Conservation (phyloP, 2,329 filamentous ascomycete genomes). For the Xylaria arbuscula region DNA sequence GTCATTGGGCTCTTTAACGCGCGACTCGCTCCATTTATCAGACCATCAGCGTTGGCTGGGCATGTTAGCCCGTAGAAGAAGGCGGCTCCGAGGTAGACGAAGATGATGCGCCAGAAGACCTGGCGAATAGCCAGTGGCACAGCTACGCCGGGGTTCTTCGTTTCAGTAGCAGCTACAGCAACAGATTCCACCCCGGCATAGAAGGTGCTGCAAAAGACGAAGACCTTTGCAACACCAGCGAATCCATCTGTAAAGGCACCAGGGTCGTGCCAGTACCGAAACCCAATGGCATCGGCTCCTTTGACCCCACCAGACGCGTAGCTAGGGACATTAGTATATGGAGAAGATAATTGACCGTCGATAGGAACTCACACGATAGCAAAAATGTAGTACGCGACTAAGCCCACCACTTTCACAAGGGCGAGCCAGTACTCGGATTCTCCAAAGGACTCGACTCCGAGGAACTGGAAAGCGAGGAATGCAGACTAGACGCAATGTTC, state of each 20-base stretch:
- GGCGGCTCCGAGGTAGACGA: slow-evolving; percentile 75
- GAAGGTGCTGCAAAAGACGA: slow-evolving; percentile 76
- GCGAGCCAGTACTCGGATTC: slow-evolving; percentile 86
- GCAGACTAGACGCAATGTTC: slow-evolving; percentile 52
- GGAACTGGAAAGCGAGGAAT: slow-evolving; percentile 74
- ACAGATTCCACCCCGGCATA: slow-evolving; percentile 73
- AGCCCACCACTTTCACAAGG: slow-evolving; percentile 74
- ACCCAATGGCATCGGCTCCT: slow-evolving; percentile 72
- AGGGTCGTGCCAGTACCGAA: slow-evolving; percentile 77
- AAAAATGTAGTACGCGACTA: slow-evolving; percentile 79
- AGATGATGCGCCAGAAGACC: slow-evolving; percentile 70
- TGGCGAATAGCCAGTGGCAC: slow-evolving; percentile 69
- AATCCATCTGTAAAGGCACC: slow-evolving; percentile 78
- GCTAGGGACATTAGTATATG: slow-evolving; percentile 44
- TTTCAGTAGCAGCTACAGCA: slow-evolving; percentile 70
- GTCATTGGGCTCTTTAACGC: slow-evolving; percentile 79
- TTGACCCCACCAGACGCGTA: slow-evolving; percentile 75
- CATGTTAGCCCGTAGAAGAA: slow-evolving; percentile 82
- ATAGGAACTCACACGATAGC: slow-evolving; percentile 65
- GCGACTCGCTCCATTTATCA: slow-evolving; percentile 70
- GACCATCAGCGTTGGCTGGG: slow-evolving; percentile 72
- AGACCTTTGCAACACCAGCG: slow-evolving; percentile 71
- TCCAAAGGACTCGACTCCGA: slow-evolving; percentile 79
- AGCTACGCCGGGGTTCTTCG: slow-evolving; percentile 66
- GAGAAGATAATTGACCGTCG: neutral